Conservation (phyloP, 2,329 filamentous ascomycete genomes). For the Pezicula carpinea region DNA sequence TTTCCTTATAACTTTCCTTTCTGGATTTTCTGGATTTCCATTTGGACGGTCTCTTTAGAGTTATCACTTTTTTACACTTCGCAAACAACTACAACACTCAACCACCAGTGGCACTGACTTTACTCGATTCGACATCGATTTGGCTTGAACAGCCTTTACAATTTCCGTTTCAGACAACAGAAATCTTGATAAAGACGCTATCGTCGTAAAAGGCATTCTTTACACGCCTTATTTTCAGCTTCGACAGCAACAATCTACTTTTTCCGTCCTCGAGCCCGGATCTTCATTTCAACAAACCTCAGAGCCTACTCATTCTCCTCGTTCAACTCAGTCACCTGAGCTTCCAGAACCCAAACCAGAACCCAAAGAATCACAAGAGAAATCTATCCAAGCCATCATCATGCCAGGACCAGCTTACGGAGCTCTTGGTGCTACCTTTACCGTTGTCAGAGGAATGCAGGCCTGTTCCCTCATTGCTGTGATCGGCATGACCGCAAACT, state of each 20-base stretch:
- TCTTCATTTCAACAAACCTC: not conserved
- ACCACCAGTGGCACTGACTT: not conserved
- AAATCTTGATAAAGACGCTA: constrained; percentile 15
- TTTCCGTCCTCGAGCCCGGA: not conserved
- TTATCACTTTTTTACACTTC: constrained; percentile 13
- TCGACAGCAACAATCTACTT: not conserved
- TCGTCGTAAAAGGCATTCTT: constrained; percentile 15
- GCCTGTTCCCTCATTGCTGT: constrained; percentile 67
- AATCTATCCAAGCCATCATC: constrained; percentile 5
- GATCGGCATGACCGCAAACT: constrained; percentile 77
- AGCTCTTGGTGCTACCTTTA: constrained; percentile 75
- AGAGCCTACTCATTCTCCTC: not conserved
- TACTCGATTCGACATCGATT: too few species aligned
- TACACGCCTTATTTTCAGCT: constrained; percentile 10
- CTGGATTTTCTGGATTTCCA: constrained; percentile 9
- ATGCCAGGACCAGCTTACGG: constrained; percentile 37
- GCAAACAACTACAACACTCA: constrained; percentile 21
- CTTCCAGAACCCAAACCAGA: not conserved
- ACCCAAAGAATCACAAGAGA: not conserved
- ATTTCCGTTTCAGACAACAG: too few species aligned
- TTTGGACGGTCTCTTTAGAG: constrained; percentile 25
- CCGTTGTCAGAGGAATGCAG: constrained; percentile 67
- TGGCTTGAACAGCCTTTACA: too few species aligned
- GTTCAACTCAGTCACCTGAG: not conserved
- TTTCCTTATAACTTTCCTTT: constrained; percentile 10